Evolutionary conservation across 345 rosid species (phyloP).

Genomic region (Eucalyptus microcorys): DNA sequence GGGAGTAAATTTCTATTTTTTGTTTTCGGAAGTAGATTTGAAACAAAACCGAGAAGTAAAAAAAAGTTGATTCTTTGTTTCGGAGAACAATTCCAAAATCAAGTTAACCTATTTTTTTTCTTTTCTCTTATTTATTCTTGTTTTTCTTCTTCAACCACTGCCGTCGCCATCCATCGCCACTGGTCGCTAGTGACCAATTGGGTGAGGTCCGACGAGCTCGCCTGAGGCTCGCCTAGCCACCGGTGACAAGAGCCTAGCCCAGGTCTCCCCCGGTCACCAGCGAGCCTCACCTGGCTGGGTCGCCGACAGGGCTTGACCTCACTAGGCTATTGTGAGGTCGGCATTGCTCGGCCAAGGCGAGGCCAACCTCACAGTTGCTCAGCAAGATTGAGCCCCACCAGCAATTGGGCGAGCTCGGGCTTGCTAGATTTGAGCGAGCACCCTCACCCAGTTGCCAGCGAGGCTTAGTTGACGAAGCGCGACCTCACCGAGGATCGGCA

Average conservation of each 20-base stretch:
- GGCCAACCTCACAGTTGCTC: accelerated
- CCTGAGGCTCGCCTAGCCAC: accelerated
- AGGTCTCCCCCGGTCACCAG: accelerated
- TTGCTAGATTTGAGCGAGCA: accelerated
- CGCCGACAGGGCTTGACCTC: accelerated
- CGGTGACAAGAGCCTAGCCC: accelerated
- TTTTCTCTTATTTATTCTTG: too few relatives aligned
- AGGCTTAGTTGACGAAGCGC: accelerated
- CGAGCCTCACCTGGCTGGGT: accelerated
- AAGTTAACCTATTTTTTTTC: too few relatives aligned
- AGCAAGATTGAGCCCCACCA: too few relatives aligned
- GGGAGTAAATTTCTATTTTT: accelerated
- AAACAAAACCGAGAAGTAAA: accelerated
- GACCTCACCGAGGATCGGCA: accelerated
- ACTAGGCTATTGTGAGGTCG: accelerated
- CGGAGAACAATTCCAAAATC: too few relatives aligned
- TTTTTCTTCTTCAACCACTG: accelerated
- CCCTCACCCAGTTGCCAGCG: accelerated
- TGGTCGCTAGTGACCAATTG: accelerated
- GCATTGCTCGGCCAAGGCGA: accelerated
- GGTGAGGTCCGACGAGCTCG: accelerated
- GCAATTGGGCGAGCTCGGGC: accelerated
- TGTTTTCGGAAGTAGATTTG: accelerated
- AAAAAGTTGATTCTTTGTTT: too few relatives aligned
- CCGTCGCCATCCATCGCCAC: accelerated